A percentile compares a stretch with the other conserved stretches of the same genome.
Evolutionary conservation across 1,139 yeast species (phyloP).

Genomic region (Geotrichum bryndzae): DNA sequence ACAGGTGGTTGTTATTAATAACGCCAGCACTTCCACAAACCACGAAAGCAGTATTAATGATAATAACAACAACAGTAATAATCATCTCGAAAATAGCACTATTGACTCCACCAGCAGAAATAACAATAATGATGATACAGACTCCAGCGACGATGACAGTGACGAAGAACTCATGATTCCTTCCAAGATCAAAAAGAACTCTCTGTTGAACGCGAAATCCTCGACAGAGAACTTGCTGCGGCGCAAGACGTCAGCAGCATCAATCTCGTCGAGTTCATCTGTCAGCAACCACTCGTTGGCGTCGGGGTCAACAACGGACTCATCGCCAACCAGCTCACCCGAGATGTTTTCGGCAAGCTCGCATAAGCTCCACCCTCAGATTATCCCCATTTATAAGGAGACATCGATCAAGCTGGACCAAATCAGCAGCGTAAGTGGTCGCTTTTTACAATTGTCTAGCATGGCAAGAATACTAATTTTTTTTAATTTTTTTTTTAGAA

Average conservation of each 20-base stretch:
- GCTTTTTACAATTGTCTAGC: no score
- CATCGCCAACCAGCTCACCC: not conserved
- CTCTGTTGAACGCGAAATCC: not conserved
- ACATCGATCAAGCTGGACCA: constrained; percentile 29
- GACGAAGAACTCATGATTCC: not conserved
- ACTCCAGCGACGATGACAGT: not conserved
- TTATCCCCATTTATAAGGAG: constrained; percentile 30
- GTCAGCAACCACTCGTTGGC: not conserved
- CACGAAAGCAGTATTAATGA: no score
- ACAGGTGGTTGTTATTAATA: not conserved
- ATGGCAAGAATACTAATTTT: not conserved
- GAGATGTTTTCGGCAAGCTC: not conserved
- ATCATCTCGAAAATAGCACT: no score
- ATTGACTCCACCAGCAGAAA: not conserved
- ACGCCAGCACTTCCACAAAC: not conserved
- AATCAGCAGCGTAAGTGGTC: constrained; percentile 16
- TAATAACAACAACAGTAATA: no score
- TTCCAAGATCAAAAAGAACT: not conserved
- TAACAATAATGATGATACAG: not conserved
- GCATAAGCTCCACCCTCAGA: constrained; percentile 30
- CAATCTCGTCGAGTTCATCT: not conserved
- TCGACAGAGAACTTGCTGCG: not conserved
- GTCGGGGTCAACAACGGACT: not conserved
- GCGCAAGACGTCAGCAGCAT: not conserved
- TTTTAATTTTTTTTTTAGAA: constrained; percentile 1